phyloP scores from a whole-genome alignment of 108 stramenopile species.

The Cyclotella cryptica region DNA sequence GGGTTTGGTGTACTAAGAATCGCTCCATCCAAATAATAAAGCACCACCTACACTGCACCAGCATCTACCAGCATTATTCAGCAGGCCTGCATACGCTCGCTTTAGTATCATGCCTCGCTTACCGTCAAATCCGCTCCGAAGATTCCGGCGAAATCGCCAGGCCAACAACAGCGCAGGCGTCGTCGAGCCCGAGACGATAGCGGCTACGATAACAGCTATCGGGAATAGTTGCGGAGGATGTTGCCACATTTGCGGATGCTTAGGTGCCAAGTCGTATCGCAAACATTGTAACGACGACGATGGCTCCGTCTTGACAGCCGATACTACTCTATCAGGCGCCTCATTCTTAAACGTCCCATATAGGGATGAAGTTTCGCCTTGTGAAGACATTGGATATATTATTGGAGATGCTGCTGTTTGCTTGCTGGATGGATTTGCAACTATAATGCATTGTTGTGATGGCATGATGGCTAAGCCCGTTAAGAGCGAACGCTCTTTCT shows the following conservation, averaged over 20 bases:
- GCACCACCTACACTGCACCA: too few relatives aligned
- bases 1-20: too few relatives aligned
- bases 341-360: too few relatives aligned
- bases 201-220: too few relatives aligned
- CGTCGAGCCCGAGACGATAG: too few relatives aligned
- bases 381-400: not conserved
- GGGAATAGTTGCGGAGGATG: not conserved
- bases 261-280: not conserved
- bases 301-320: conserved; percentile 1
- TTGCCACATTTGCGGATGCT: not conserved
- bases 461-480: not conserved
- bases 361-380: not conserved
- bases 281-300: not conserved
- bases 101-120: too few relatives aligned
- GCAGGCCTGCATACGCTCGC: too few relatives aligned
- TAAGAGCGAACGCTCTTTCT: not conserved
- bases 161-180: too few relatives aligned
- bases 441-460: not conserved
- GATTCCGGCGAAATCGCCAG: too few relatives aligned
- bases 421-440: conserved; percentile 6
- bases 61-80: too few relatives aligned
- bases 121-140: too few relatives aligned
- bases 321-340: not conserved
- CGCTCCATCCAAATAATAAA: too few relatives aligned
- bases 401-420: not conserved